phyloP scores from a whole-genome alignment of 2,329 filamentous ascomycete genomes.

The Aspergillus bombycis region DNA sequence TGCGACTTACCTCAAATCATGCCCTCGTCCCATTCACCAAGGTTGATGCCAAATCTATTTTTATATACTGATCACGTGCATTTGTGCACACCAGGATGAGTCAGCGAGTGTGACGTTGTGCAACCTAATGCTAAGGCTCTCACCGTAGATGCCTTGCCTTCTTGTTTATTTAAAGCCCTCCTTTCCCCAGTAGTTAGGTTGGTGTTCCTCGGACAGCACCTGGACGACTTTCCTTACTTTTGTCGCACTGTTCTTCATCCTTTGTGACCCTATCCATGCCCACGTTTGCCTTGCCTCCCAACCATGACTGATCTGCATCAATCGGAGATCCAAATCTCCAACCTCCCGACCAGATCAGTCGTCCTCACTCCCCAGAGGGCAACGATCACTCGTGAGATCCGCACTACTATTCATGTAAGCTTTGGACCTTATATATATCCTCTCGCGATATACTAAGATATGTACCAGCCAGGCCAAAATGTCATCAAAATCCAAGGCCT shows the following conservation, averaged over 20 bases:
- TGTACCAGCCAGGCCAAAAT: constrained; percentile 54
- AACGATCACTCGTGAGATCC: constrained; percentile 64
- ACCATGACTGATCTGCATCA: constrained; percentile 18
- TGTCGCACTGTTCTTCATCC: fast-evolving
- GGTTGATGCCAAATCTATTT: not conserved
- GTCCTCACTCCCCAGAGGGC: constrained; percentile 65
- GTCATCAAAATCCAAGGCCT: constrained; percentile 61
- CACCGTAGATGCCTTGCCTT: not conserved
- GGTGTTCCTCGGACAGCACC: fast-evolving
- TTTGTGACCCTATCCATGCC: not conserved
- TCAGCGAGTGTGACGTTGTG: not conserved
- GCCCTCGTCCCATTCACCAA: too few relatives aligned
- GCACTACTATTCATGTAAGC: constrained; percentile 53
- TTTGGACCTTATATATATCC: constrained; percentile 7
- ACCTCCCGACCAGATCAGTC: constrained; percentile 64
- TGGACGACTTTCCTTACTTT: not conserved
- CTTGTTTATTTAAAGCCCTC: not conserved
- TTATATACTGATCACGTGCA: not conserved
- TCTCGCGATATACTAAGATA: not conserved
- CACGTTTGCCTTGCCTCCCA: not conserved
- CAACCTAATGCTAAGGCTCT: not conserved
- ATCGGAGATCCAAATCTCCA: constrained; percentile 52
- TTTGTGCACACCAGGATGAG: not conserved
- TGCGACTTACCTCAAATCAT: too few relatives aligned
- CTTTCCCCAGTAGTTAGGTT: not conserved